Evolutionary conservation across 768 basidiomycete species (phyloP).

Genomic region (Termitomyces sp.): DNA sequence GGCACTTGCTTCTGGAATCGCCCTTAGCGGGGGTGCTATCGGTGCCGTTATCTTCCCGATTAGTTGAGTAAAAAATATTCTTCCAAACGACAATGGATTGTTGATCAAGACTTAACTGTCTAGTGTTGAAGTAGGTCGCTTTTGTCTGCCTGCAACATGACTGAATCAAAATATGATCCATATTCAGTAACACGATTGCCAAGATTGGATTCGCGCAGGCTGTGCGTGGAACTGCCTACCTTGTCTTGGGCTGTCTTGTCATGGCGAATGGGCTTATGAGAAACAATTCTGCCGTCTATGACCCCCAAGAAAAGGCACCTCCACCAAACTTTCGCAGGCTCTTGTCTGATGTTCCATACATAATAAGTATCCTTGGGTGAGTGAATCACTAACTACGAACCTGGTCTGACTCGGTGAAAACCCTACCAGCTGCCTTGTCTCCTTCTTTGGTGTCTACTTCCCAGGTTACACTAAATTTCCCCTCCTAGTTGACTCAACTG

Average conservation of each 20-base stretch:
- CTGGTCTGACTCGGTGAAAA: background rate
- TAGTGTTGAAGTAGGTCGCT: slow-evolving; percentile 16
- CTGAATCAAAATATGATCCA: background rate
- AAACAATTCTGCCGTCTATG: slow-evolving; percentile 3
- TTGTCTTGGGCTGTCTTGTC: slow-evolving; percentile 16
- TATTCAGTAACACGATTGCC: slow-evolving; percentile 13
- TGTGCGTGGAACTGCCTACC: slow-evolving; percentile 13
- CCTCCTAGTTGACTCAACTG: background rate
- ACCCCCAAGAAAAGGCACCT: slow-evolving; percentile 1
- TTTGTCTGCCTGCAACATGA: background rate
- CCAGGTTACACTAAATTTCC: slow-evolving; percentile 2
- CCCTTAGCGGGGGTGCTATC: slow-evolving; percentile 1
- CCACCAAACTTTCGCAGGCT: slow-evolving; percentile 8
- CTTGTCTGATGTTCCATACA: slow-evolving; percentile 24
- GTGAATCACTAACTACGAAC: background rate
- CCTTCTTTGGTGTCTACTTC: slow-evolving; percentile 10
- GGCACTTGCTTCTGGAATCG: background rate
- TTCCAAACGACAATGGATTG: background rate
- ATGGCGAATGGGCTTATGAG: slow-evolving; percentile 15
- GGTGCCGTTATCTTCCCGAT: slow-evolving; percentile 30
- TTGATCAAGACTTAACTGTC: background rate
- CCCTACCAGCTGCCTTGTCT: background rate
- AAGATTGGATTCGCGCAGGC: slow-evolving; percentile 20
- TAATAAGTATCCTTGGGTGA: slow-evolving; percentile 22
- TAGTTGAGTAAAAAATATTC: slow-evolving; percentile 10